A percentile compares a stretch with the other conserved stretches of the same genome.
Evolutionary conservation across 1,284 basidiomycete species (phyloP).

Genomic region (Earliella scabrosa): DNA sequence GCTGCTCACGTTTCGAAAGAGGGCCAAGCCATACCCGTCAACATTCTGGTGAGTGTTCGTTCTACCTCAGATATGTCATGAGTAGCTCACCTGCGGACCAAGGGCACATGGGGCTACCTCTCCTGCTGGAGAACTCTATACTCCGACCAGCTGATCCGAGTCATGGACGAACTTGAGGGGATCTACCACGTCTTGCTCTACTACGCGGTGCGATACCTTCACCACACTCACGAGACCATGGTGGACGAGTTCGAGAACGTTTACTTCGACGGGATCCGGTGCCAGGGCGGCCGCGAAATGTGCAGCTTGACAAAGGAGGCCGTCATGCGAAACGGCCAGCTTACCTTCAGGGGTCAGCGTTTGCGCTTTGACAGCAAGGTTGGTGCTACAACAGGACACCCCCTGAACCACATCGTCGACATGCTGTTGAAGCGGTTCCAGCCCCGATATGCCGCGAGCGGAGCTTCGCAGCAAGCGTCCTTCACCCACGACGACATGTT

Average conservation of each 20-base stretch:
- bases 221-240: not conserved
- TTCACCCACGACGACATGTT: too few species aligned
- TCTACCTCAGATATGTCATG: not conserved
- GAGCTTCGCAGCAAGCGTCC: too few species aligned
- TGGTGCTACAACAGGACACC: too few species aligned
- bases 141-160: not conserved
- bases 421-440: too few species aligned
- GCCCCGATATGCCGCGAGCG: too few species aligned
- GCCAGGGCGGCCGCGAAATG: not conserved
- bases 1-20: not conserved
- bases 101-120: conserved; percentile 15
- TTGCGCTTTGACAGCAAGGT: not conserved
- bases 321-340: not conserved
- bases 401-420: too few species aligned
- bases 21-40: not conserved
- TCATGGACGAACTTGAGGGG: conserved; percentile 18
- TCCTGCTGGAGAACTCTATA: not conserved
- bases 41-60: not conserved
- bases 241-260: not conserved
- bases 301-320: not conserved
- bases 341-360: not conserved
- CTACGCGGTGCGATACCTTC: conserved; percentile 1
- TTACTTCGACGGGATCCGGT: conserved; percentile 8
- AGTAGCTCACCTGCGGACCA: not conserved
- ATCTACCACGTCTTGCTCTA: conserved; percentile 18